These are phyloP conservation scores for Corchorus olitorius DNA, from an alignment of 345 rosid genomes.

Conservation along the genomic window DNA sequence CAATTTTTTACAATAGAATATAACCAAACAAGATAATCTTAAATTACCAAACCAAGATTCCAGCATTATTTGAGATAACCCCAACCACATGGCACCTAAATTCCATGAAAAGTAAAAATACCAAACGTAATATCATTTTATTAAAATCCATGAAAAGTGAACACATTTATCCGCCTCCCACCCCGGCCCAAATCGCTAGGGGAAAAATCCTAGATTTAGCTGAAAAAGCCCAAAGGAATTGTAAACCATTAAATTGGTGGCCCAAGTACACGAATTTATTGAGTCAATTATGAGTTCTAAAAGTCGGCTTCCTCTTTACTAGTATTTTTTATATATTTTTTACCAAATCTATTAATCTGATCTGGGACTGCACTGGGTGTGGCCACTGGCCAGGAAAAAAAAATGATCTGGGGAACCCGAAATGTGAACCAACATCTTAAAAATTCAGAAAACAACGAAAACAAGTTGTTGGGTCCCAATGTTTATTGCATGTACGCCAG, in stretches of 20 bases:
- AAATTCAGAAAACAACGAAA: not conserved
- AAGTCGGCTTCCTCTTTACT: not conserved
- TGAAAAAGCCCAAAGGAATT: not conserved
- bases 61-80: too few relatives aligned
- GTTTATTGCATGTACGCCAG: constrained; percentile 13
- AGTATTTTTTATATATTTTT: too few relatives aligned
- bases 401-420: too few relatives aligned
- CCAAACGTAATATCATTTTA: not conserved
- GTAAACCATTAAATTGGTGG: not conserved
- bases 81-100: too few relatives aligned
- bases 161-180: not conserved
- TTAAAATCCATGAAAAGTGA: not conserved
- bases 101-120: not conserved
- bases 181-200: not conserved
- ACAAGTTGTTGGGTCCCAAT: constrained; percentile 11
- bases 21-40: too few relatives aligned
- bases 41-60: too few relatives aligned
- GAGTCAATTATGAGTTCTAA: not conserved
- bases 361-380: too few relatives aligned
- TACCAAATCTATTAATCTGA: too few relatives aligned
- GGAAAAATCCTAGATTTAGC: too few relatives aligned
- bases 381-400: too few relatives aligned
- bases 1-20: too few relatives aligned
- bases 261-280: not conserved
- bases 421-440: too few relatives aligned